phyloP scores from a whole-genome alignment of 768 basidiomycete species.

The Filobasidium wieringae region DNA sequence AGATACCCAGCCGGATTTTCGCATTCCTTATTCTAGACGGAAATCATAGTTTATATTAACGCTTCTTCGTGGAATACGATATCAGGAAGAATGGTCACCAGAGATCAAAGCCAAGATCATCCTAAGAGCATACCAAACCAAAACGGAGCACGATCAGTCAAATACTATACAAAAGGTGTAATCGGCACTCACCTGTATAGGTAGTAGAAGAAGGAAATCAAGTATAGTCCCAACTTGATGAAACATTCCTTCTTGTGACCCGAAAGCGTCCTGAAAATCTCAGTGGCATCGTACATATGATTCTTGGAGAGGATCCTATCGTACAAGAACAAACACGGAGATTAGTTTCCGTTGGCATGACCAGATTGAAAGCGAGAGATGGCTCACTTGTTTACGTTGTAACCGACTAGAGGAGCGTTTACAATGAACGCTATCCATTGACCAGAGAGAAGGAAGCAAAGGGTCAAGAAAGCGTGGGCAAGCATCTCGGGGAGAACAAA shows the following conservation, averaged over 20 bases:
- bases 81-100: neutral
- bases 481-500: conserved; percentile 95
- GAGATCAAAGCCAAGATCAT: conserved; percentile 18
- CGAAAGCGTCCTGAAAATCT: conserved; percentile 89
- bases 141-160: neutral
- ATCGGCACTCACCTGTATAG: conserved; percentile 45
- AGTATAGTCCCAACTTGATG: conserved; percentile 63
- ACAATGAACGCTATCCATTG: conserved; percentile 90
- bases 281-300: conserved; percentile 99
- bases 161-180: neutral
- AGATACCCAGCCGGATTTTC: neutral
- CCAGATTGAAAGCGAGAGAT: neutral
- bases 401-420: conserved; percentile 75
- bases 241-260: conserved; percentile 95
- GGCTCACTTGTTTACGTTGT: conserved; percentile 85
- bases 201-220: conserved; percentile 56
- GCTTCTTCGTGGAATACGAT: no score
- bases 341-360: no score
- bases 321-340: neutral
- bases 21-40: neutral
- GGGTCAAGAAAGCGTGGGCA: conserved; percentile 80
- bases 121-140: neutral
- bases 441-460: conserved; percentile 82
- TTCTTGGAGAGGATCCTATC: conserved; percentile 75
- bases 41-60: no score